Base-by-base conservation (phyloP, 768 basidiomycete species). In the Leccinellum luteum region DNA sequence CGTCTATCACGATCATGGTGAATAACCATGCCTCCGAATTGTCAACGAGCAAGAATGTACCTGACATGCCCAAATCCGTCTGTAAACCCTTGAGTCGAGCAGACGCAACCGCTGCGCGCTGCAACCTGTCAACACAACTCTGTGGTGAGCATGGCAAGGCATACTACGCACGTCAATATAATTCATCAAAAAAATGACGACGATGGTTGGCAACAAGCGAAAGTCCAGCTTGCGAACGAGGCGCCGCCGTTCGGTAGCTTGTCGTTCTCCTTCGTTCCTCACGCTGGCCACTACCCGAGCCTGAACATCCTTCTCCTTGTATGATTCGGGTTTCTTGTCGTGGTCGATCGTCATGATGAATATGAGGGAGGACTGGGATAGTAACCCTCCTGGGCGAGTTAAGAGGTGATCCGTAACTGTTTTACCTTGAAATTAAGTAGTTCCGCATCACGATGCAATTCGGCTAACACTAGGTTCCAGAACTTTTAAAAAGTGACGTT, bases 141-240 rank as follows among this genome's bases (percentile, higher is more conserved):
- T 13, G 21, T 17, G 4, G 5, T 48, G 27, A 27, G 6, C 17
- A n/a, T 27, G 13, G 12, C 23, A 27, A 51, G 14, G 44, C 8
- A 41, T 31, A 45, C 1, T 19, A 64, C 71, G 58, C 57, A 87
- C 85, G 66, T 86, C 85, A 57, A 87, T 86, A 61, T 84, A 86
- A 60, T 87, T 87, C 82, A 86, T 81, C 59, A 87, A 78, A 62
- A 74, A 86, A 30, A 87, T 84, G 53, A 85, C 54, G n/a, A 84
- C 73, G 35, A 87, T 79, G 0, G 81, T 81, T 0, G 83, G 84
- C 48, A 89, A 64, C 3, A 87, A 69, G 30, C 85, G 74, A 58
- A 64, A 68, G 60, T 87, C 86, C 48, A 89, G 75, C 59, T 79
- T 83, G 38, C 81, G 74, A 17, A 85, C 78, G 15, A 89, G 79